Base-by-base conservation (phyloP, 148 eudicot genomes). In the Rhododendron williamsianum region DNA sequence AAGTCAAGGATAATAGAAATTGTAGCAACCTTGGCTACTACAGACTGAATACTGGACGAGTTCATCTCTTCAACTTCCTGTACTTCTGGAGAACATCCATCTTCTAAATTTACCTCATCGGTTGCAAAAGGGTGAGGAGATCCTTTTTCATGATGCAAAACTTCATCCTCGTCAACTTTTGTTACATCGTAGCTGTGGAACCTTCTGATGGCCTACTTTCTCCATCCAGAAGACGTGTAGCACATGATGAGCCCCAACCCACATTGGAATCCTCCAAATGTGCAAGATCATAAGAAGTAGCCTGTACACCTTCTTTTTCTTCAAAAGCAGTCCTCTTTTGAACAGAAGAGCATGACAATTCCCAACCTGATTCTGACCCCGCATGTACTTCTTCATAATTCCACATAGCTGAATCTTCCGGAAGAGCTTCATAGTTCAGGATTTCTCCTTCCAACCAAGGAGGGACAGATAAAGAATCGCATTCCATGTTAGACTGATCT, bases 11-110 rank as follows among this genome's bases (percentile, higher is more conserved):
- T 6, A 35, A 16, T 15, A 30, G 78, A 74, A 36, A 74, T 0
- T 30, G 23, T 33, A 60, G n/a, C 33, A 83, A 93, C 96, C 94
- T 87, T 88, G 71, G 60, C 78, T 36, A 90, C 84, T 71, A 82
- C 72, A 48, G 89, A 76, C 77, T 82, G 85, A 82, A 89, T 82
- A 87, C 90, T 82, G 45, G 87, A 88, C 19, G 91, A 84, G 33
- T 87, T 79, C 84, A 81, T 76, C 65, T 80, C 89, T 67, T 51
- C 11, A 63, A 84, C 51, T 13, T 18, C 65, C 58, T 78, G 80
- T 76, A 83, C 90, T 69, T 78, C 83, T 13, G 79, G 4, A 71
- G 81, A 58, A 74, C 36, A 54, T 63, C 69, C 67, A 67, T 41
- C 65, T 54, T 83, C 83, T 79, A 82, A 48, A 73, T 63, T 45